These are phyloP conservation scores for Clonostachys rosea DNA, from an alignment of 2,329 filamentous ascomycete genomes.

Conservation along the genomic window DNA sequence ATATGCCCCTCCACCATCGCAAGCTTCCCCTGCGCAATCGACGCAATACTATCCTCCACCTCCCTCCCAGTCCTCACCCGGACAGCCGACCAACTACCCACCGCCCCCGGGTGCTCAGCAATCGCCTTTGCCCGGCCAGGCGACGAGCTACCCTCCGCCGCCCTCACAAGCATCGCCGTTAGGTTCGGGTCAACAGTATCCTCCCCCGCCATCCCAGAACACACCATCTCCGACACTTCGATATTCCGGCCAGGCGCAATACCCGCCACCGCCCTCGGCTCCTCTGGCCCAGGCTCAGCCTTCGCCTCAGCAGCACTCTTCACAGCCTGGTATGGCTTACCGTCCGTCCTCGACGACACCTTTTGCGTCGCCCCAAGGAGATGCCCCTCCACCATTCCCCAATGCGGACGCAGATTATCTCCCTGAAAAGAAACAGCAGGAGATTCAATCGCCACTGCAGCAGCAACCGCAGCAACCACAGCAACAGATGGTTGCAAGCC, in stretches of 20 bases:
- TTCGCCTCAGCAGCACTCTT: conserved; percentile 10
- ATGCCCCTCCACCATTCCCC: conserved; percentile 12
- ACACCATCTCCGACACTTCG: conserved; percentile 7
- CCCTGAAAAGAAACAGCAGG: conserved; percentile 21
- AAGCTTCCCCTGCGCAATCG: conserved; percentile 39
- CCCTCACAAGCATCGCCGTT: conserved; percentile 1
- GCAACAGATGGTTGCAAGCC: conserved; percentile 6
- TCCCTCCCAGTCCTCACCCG: conserved; percentile 17
- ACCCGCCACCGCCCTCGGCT: conserved; percentile 3
- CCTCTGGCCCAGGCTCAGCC: conserved; percentile 15
- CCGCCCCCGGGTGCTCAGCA: conserved; percentile 24
- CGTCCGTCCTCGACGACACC: conserved; percentile 13
- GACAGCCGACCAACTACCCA: conserved; percentile 2
- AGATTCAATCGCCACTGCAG: conserved; percentile 6
- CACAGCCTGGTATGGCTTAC: conserved; percentile 11
- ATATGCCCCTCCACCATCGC: conserved; percentile 41
- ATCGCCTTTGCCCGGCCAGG: conserved; percentile 16
- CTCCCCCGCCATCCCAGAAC: conserved; percentile 10
- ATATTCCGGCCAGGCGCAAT: conserved; percentile 9
- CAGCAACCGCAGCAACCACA: conserved; percentile 8
- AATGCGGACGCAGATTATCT: conserved; percentile 11
- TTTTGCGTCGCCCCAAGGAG: conserved; percentile 16
- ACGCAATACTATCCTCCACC: conserved; percentile 40
- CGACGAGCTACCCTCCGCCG: conserved; percentile 3
- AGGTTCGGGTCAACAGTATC: conserved; percentile 6